A percentile compares a stretch with the other conserved stretches of the same genome.
phyloP scores from a whole-genome alignment of 108 stramenopile species.

The Chaetoceros muelleri region DNA sequence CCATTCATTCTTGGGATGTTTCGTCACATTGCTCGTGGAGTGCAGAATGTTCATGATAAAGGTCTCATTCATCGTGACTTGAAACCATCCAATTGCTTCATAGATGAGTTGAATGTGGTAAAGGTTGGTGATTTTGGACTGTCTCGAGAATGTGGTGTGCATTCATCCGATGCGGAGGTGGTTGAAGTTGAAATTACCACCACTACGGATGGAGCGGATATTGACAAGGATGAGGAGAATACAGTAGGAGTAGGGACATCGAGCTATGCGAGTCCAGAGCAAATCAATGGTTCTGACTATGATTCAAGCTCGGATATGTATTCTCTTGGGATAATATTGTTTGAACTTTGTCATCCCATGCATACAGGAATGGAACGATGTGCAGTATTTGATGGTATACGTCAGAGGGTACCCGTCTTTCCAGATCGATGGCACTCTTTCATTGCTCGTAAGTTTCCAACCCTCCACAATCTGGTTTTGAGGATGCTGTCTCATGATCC shows the following conservation, averaged over 20 bases:
- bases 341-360: slow-evolving; percentile 91
- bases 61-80: slow-evolving; percentile 74
- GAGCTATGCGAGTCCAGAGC: slow-evolving; percentile 89
- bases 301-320: slow-evolving; percentile 91
- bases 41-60: slow-evolving; percentile 67
- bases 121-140: slow-evolving; percentile 87
- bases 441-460: slow-evolving; percentile 40
- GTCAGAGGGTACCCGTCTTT: slow-evolving; percentile 27
- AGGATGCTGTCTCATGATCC: slow-evolving; percentile 61
- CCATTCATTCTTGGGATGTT: slow-evolving; percentile 71
- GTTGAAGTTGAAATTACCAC: slow-evolving; percentile 7
- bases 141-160: slow-evolving; percentile 45
- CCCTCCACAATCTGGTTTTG: slow-evolving; percentile 39
- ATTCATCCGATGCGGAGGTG: slow-evolving; percentile 11
- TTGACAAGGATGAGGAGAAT: slow-evolving; percentile 31
- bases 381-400: slow-evolving; percentile 29
- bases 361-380: slow-evolving; percentile 74
- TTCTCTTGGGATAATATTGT: slow-evolving; percentile 88
- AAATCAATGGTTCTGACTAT: slow-evolving; percentile 85
- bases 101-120: slow-evolving; percentile 63
- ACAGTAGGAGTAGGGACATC: slow-evolving; percentile 90
- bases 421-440: slow-evolving; percentile 41
- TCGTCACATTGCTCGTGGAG: slow-evolving; percentile 68
- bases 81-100: slow-evolving; percentile 74
- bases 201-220: slow-evolving; percentile 1